A percentile compares a stretch with the other conserved stretches of the same genome.
These are phyloP conservation scores for Microsporum ferrugineum DNA, from an alignment of 2,329 filamentous ascomycete species.

Conservation along the genomic window DNA sequence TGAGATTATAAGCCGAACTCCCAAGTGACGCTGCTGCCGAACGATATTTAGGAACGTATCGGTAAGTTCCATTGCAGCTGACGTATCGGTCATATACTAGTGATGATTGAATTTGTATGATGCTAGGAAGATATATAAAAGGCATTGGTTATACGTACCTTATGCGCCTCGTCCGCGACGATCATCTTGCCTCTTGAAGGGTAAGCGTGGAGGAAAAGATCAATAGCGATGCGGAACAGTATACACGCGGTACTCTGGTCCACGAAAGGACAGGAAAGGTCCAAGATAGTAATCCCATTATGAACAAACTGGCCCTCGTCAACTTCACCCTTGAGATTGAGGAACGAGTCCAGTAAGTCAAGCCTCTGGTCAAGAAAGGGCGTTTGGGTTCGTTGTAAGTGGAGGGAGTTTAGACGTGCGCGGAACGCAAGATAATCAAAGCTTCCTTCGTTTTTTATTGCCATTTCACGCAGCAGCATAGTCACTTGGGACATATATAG, in stretches of 20 bases:
- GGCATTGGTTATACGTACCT: slow-evolving; percentile 12
- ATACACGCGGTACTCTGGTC: slow-evolving; percentile 16
- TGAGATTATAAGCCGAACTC: slow-evolving; percentile 53
- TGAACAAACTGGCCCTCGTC: background rate
- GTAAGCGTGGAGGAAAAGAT: slow-evolving; percentile 17
- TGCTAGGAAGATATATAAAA: background rate
- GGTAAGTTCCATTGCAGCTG: slow-evolving; percentile 36
- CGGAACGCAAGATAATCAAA: slow-evolving; percentile 47
- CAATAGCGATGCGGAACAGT: slow-evolving; percentile 16
- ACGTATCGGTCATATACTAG: slow-evolving; percentile 16
- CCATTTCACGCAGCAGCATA: slow-evolving; percentile 46
- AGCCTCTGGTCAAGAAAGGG: slow-evolving; percentile 16
- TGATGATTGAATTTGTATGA: background rate
- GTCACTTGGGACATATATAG: slow-evolving; percentile 49
- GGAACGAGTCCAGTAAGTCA: slow-evolving; percentile 18
- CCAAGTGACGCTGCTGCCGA: slow-evolving; percentile 56
- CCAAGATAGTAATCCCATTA: slow-evolving; percentile 12
- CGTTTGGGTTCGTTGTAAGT: slow-evolving; percentile 12
- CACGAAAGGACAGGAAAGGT: slow-evolving; percentile 18
- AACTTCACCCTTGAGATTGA: background rate
- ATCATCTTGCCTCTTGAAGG: slow-evolving; percentile 12
- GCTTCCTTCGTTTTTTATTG: slow-evolving; percentile 29
- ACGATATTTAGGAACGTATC: slow-evolving; percentile 49
- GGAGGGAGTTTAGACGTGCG: background rate
- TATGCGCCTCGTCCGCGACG: slow-evolving; percentile 18